Evolutionary conservation across 345 rosid species (phyloP), one percentile per base, ranked within the genome.

Genomic region (Triadica sebifera): DNA sequence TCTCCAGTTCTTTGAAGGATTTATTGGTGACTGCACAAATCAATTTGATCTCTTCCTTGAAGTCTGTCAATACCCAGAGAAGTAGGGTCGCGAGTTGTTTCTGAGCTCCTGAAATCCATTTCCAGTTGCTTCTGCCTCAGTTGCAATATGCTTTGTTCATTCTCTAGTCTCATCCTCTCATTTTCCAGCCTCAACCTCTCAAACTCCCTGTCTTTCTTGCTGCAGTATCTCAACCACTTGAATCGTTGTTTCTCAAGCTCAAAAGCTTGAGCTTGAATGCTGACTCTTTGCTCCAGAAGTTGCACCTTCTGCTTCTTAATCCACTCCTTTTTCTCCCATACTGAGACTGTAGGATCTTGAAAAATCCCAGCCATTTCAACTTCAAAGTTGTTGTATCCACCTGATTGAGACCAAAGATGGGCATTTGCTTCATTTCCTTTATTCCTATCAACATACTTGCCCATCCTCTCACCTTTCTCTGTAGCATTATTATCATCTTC

Each of bases 161-260:
- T 86, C 75, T 83, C 90, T 12, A 88, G 76, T 59, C 74, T 81
- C 82, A 78, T 74, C 73, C 86, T 81, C 82, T 87, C 87, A 13
- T 88, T 84, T 83, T 85, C 91, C 70, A 87, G 74, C 80, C 84
- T 83, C 74, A 77, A 52, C 71, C 85, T 81, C 81, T 87, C 88
- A 45, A 90, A 75, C 62, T 90, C 94, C 77, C 73, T 67, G 66
- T 86, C 87, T 77, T 90, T 90, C 87, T 88, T 87, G 77, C 74
- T 76, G 78, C 94, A 67, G 75, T 87, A 88, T 69, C 87, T 86
- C 77, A 82, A 77, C 92, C 94, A 90, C 81, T 87, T 90, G 72
- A 88, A 81, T 8, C 81, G 84, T 53, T 87, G 88, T 62, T 87
- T 86, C 83, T 84, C 89, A n/a, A 88, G 87, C 73, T 88, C 86